Conservation (phyloP, 768 basidiomycete species). For the Calocybe indica region DNA sequence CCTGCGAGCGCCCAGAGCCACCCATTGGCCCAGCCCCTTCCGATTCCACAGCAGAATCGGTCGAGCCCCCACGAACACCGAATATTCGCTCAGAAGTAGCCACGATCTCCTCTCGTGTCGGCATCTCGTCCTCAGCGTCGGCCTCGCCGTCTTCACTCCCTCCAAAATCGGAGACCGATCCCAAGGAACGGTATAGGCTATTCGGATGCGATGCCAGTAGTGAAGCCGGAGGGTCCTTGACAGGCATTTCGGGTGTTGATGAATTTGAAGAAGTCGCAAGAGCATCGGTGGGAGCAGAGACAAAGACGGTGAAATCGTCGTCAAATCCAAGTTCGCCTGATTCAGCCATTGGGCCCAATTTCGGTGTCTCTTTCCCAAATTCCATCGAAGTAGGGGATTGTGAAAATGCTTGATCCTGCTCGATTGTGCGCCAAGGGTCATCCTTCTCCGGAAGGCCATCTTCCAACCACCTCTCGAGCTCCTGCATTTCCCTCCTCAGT, state of each 20-base stretch:
- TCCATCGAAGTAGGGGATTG: constrained; percentile 20
- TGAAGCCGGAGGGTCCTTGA: constrained; percentile 10
- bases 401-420: constrained; percentile 20
- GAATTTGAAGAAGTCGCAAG: constrained; percentile 16
- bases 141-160: constrained; percentile 26
- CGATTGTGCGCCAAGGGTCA: constrained; percentile 36
- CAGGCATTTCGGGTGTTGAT: constrained; percentile 13
- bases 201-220: constrained; percentile 13
- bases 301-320: constrained; percentile 76
- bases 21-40: neutral
- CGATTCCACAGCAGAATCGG: neutral
- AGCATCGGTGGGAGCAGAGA: constrained; percentile 44
- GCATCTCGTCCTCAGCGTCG: constrained; percentile 27
- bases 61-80: constrained; percentile 17
- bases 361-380: neutral
- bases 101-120: constrained; percentile 42
- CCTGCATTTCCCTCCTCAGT: constrained; percentile 49
- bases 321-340: constrained; percentile 46
- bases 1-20: neutral
- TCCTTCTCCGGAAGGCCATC: constrained; percentile 32
- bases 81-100: constrained; percentile 47
- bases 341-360: constrained; percentile 1
- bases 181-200: constrained; percentile 44
- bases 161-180: constrained; percentile 56
- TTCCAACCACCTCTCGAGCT: constrained; percentile 58